Percentiles rank a stretch among this genome's conserved stretches.
These are phyloP conservation scores for Suillus americanus DNA, from an alignment of 768 basidiomycete species.

Conservation along the genomic window DNA sequence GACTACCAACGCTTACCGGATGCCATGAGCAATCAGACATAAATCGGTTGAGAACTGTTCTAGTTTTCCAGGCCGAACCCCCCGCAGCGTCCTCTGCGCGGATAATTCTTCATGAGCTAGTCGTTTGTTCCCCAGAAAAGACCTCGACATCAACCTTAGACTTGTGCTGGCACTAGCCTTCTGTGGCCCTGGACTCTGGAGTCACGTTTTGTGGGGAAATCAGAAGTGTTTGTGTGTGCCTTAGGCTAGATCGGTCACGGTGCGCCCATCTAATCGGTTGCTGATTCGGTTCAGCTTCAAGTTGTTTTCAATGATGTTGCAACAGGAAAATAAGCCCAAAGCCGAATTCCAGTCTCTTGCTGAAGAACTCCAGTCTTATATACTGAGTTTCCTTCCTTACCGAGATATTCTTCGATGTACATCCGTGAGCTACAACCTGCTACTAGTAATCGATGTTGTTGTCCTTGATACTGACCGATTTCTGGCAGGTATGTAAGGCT, in stretches of 20 bases:
- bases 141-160: not conserved
- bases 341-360: not conserved
- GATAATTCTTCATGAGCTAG: conserved; percentile 7
- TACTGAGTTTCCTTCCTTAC: not conserved
- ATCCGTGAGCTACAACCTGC: not conserved
- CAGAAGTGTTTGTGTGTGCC: not conserved
- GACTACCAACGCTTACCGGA: conserved; percentile 36
- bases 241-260: too few species aligned
- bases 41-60: conserved; percentile 39
- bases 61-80: conserved; percentile 13
- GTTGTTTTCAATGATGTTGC: not conserved
- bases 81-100: conserved; percentile 10
- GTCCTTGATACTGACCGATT: not conserved
- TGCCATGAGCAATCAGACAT: conserved; percentile 39
- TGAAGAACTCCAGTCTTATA: not conserved
- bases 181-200: not conserved
- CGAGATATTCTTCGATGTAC: not conserved
- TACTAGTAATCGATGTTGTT: not conserved
- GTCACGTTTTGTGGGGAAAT: not conserved
- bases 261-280: not conserved
- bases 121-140: not conserved
- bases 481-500: not conserved
- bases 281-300: not conserved
- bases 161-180: not conserved
- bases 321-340: not conserved